Evolutionary conservation across 768 basidiomycete genomes (phyloP).

Genomic region (Collybia mongolica): DNA sequence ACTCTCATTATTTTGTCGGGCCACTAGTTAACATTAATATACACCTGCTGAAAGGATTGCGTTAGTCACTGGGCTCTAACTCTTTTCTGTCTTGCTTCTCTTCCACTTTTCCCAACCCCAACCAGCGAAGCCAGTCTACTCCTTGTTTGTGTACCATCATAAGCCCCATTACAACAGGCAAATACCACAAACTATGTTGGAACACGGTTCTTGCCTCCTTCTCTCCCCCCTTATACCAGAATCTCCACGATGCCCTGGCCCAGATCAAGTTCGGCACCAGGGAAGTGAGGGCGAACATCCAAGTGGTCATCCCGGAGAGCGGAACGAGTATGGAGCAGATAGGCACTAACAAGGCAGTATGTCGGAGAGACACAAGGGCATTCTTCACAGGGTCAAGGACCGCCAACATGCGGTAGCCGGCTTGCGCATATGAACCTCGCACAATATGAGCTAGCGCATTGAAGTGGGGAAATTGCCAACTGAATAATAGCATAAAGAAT

Average conservation of each 20-base stretch:
- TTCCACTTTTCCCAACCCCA: slow-evolving; percentile 37
- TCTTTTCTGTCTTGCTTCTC: slow-evolving; percentile 11
- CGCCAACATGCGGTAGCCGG: slow-evolving; percentile 91
- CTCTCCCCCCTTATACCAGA: slow-evolving; percentile 72
- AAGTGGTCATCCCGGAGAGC: slow-evolving; percentile 89
- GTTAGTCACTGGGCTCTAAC: neutral
- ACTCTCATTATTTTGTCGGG: neutral
- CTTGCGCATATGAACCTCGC: slow-evolving; percentile 86
- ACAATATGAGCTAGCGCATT: slow-evolving; percentile 89
- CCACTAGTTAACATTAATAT: neutral
- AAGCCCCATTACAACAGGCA: slow-evolving; percentile 84
- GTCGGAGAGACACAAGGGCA: slow-evolving; percentile 81
- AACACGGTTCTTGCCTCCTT: slow-evolving; percentile 78
- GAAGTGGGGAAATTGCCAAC: slow-evolving; percentile 99
- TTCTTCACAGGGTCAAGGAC: slow-evolving; percentile 79
- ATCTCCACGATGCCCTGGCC: slow-evolving; percentile 66
- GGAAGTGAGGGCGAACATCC: slow-evolving; percentile 80
- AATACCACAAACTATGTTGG: slow-evolving; percentile 83
- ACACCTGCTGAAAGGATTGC: too few relatives aligned
- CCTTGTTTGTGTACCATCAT: slow-evolving; percentile 97
- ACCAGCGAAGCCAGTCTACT: slow-evolving; percentile 71
- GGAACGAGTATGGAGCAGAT: slow-evolving; percentile 82
- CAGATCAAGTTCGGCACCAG: slow-evolving; percentile 75
- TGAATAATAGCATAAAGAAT: slow-evolving; percentile 83
- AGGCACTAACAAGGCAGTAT: slow-evolving; percentile 73